Evolutionary conservation across 2,329 filamentous ascomycete species (phyloP).

Genomic region (Exophiala spinifera): DNA sequence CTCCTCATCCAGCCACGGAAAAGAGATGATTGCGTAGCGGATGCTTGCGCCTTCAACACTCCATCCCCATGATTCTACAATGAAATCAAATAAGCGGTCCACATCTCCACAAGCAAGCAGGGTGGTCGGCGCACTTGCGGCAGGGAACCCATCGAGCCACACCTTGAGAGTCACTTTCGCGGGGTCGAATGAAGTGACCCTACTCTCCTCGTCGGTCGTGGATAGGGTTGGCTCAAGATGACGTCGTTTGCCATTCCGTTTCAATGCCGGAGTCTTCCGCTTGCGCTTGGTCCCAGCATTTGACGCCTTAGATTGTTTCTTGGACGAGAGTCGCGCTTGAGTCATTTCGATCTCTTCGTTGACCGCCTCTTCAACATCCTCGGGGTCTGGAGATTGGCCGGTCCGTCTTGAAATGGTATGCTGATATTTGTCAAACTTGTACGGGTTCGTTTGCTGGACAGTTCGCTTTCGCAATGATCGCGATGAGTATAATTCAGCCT

Average conservation of each 20-base stretch:
- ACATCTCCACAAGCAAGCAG: constrained; percentile 9
- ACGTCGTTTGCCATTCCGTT: not conserved
- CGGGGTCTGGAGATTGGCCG: constrained; percentile 6
- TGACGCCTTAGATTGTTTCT: constrained; percentile 6
- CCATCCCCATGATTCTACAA: constrained; percentile 19
- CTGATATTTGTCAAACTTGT: constrained; percentile 23
- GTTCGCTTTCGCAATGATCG: constrained; percentile 19
- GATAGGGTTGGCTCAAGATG: not conserved
- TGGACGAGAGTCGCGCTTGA: not conserved
- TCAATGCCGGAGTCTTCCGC: not conserved
- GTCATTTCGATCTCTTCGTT: constrained; percentile 10
- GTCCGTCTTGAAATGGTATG: constrained; percentile 13
- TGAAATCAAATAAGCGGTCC: constrained; percentile 19
- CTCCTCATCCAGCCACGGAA: constrained; percentile 22
- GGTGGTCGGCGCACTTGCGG: constrained; percentile 9
- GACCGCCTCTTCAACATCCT: constrained; percentile 18
- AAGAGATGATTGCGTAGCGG: constrained; percentile 14
- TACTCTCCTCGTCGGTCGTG: not conserved
- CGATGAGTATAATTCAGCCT: not conserved
- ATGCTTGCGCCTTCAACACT: constrained; percentile 15
- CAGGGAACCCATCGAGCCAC: constrained; percentile 16
- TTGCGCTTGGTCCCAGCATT: constrained; percentile 4
- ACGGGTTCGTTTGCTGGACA: constrained; percentile 21
- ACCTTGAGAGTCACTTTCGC: constrained; percentile 9
- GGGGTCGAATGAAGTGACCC: not conserved